A percentile compares a stretch with the other conserved stretches of the same genome.
Conservation (phyloP, 768 basidiomycete genomes). For the Serpula lacrymans region DNA sequence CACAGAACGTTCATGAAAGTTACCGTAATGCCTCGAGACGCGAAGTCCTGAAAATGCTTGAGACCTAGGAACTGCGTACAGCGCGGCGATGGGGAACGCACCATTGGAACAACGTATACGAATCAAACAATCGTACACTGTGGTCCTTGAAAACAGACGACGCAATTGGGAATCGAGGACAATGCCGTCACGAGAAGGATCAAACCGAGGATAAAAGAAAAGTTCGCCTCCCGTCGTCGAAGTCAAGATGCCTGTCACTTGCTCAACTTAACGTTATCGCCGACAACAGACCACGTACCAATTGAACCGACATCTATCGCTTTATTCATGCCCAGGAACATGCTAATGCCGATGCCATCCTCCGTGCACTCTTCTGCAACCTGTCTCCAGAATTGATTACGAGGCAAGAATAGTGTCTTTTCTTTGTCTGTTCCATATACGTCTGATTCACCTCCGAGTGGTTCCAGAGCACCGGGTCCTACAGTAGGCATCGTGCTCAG, state of each 20-base stretch:
- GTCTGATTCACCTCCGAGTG: conserved; percentile 56
- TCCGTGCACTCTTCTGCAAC: conserved; percentile 87
- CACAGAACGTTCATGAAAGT: conserved; percentile 61
- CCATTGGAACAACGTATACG: conserved; percentile 85
- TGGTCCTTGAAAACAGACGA: conserved; percentile 63
- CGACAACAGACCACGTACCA: conserved; percentile 39
- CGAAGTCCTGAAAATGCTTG: conserved; percentile 48
- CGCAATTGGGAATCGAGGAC: conserved; percentile 73
- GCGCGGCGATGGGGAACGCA: conserved; percentile 20
- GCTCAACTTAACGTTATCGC: conserved; percentile 4
- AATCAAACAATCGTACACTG: conserved; percentile 77
- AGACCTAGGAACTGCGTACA: conserved; percentile 8
- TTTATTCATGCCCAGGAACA: conserved; percentile 79
- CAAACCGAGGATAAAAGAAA: conserved; percentile 91
- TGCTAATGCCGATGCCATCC: conserved; percentile 84
- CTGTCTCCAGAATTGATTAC: conserved; percentile 75
- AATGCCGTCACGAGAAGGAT: conserved; percentile 58
- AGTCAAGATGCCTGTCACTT: conserved; percentile 53
- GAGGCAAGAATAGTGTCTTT: conserved; percentile 70
- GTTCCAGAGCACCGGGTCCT: conserved; percentile 68
- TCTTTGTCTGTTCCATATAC: conserved; percentile 87
- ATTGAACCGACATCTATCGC: conserved; percentile 87
- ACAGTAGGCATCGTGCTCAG: conserved; percentile 64
- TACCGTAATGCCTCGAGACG: conserved; percentile 64
- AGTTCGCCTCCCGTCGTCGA: conserved; percentile 85